phyloP scores from a whole-genome alignment of 371 early-diverging fungal genomes.

The Zychaea mexicana region DNA sequence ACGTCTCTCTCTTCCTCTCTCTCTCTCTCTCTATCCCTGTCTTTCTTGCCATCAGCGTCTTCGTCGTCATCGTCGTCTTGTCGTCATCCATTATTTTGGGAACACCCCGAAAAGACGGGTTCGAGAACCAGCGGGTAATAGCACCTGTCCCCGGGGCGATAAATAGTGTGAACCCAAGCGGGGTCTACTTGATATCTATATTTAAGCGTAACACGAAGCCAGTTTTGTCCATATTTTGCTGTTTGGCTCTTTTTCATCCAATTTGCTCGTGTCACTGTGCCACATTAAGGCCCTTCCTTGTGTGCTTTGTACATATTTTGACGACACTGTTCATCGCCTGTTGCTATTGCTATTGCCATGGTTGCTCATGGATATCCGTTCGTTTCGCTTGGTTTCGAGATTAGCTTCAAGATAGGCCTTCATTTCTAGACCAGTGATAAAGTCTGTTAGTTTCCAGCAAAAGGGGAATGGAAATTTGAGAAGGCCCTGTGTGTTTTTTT shows the following conservation, averaged over 20 bases:
- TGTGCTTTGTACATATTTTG: not conserved
- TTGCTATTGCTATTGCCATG: not conserved
- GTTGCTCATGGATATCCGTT: not conserved
- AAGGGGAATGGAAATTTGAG: no score
- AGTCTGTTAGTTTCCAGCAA: not conserved
- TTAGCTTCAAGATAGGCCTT: constrained; percentile 1
- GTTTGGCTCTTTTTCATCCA: not conserved
- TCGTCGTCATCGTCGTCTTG: no score
- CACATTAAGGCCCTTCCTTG: not conserved
- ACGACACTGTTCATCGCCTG: not conserved
- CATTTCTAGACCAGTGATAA: not conserved
- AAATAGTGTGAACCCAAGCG: no score
- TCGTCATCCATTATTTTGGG: no score
- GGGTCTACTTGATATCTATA: not conserved
- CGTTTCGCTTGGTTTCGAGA: constrained; percentile 1
- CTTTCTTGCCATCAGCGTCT: no score
- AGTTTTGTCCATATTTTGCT: not conserved
- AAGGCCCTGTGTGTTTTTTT: no score
- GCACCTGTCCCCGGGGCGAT: no score
- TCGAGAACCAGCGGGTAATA: no score
- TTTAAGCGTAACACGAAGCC: not conserved
- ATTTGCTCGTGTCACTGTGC: constrained; percentile 1
- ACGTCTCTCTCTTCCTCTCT: no score
- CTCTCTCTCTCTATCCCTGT: not conserved
- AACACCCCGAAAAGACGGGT: no score